Conservation (phyloP, 179 eudicot genomes). For the Patellifolia procumbens region DNA sequence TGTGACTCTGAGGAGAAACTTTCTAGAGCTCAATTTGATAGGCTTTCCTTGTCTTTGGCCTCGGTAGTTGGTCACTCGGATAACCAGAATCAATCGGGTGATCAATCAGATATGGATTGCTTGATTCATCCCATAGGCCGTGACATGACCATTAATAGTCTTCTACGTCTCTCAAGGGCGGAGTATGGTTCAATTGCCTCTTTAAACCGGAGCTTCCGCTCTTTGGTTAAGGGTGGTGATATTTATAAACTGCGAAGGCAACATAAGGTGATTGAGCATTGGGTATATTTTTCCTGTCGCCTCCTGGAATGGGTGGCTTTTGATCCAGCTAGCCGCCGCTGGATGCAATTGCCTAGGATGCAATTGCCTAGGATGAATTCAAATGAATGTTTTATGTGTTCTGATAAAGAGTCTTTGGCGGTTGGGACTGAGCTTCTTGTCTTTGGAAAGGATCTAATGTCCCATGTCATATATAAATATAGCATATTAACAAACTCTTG, state of each 20-base stretch:
- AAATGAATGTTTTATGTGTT: slow-evolving; percentile 66
- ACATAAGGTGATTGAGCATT: slow-evolving; percentile 65
- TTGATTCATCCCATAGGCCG: slow-evolving; percentile 57
- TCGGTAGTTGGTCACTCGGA: slow-evolving; percentile 32
- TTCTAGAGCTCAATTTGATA: slow-evolving; percentile 31
- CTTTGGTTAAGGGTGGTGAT: slow-evolving; percentile 62
- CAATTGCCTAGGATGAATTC: slow-evolving; percentile 66
- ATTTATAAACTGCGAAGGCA: slow-evolving; percentile 60
- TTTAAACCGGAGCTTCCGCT: slow-evolving; percentile 63
- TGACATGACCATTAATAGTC: slow-evolving; percentile 60
- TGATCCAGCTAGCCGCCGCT: slow-evolving; percentile 61
- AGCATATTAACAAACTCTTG: slow-evolving; percentile 73
- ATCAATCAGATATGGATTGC: slow-evolving; percentile 53
- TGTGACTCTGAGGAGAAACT: slow-evolving; percentile 30
- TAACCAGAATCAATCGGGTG: slow-evolving; percentile 34
- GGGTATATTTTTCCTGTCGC: slow-evolving; percentile 87
- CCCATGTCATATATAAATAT: slow-evolving; percentile 63
- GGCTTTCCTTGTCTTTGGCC: slow-evolving; percentile 27
- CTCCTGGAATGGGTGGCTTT: slow-evolving; percentile 90
- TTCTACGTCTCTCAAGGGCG: slow-evolving; percentile 65
- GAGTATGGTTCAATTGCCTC: slow-evolving; percentile 78
- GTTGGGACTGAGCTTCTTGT: slow-evolving; percentile 91
- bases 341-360: slow-evolving; percentile 86
- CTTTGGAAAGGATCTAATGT: slow-evolving; percentile 61
- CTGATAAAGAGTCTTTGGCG: slow-evolving; percentile 83